These are phyloP conservation scores for Colletotrichum paranaense DNA, from an alignment of 2,329 filamentous ascomycete genomes.

Conservation along the genomic window DNA sequence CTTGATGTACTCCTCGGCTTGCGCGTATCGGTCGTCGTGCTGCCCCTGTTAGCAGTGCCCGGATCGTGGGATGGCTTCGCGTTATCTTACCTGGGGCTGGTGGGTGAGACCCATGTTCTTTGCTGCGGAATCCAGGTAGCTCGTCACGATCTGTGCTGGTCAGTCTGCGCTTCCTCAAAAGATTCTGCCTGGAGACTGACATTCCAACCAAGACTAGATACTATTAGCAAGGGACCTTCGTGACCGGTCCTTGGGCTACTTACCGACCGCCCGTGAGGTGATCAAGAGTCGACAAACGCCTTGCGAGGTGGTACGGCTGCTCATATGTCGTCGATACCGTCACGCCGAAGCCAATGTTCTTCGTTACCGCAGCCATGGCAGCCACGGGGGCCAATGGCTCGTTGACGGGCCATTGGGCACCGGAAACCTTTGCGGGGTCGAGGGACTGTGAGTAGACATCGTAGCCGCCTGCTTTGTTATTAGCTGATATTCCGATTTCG, in stretches of 20 bases:
- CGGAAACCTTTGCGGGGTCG: slow-evolving; percentile 69
- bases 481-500: not conserved
- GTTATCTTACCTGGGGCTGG: slow-evolving; percentile 54
- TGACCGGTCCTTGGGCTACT: slow-evolving; percentile 29
- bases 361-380: slow-evolving; percentile 77
- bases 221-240: not conserved
- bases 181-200: slow-evolving; percentile 43
- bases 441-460: slow-evolving; percentile 75
- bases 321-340: slow-evolving; percentile 79
- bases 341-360: slow-evolving; percentile 76
- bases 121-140: slow-evolving; percentile 77
- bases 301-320: slow-evolving; percentile 75
- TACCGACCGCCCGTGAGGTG: slow-evolving; percentile 73
- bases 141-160: slow-evolving; percentile 68
- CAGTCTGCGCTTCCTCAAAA: not conserved
- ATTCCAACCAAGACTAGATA: slow-evolving; percentile 64
- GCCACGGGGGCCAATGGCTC: slow-evolving; percentile 74
- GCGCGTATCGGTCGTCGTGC: slow-evolving; percentile 75
- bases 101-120: slow-evolving; percentile 70
- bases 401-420: slow-evolving; percentile 78
- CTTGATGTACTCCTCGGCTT: slow-evolving; percentile 72
- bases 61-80: rapidly evolving
- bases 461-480: slow-evolving; percentile 63
- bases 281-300: slow-evolving; percentile 74
- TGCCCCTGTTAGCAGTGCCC: slow-evolving; percentile 21